Percentiles rank a stretch among this genome's conserved stretches.
Conservation (phyloP, 352 stramenopile species). For the Pythium scleroteichum region DNA sequence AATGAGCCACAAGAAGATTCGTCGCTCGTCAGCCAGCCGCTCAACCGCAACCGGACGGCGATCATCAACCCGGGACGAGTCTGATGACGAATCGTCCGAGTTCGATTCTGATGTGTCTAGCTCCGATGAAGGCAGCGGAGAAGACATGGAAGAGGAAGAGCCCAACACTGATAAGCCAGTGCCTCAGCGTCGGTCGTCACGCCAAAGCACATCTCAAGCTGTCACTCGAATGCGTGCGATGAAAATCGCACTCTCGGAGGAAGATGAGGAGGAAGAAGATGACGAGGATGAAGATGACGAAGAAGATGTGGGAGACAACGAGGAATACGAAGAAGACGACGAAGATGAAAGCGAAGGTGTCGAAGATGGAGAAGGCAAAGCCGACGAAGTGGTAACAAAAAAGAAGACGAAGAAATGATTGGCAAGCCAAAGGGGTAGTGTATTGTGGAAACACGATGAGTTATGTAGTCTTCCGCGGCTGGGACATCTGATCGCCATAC, state of each 20-base stretch:
- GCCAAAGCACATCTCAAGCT: slow-evolving; percentile 57
- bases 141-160: slow-evolving; percentile 20
- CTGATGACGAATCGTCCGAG: slow-evolving; percentile 12
- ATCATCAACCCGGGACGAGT: slow-evolving; percentile 19
- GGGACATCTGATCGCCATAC: not conserved
- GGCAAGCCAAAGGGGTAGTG: not conserved
- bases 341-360: slow-evolving; percentile 18
- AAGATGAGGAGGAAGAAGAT: slow-evolving; percentile 38
- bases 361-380: slow-evolving; percentile 10
- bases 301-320: slow-evolving; percentile 13
- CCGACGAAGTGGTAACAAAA: slow-evolving; percentile 3
- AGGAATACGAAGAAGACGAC: slow-evolving; percentile 13
- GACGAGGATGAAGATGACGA: slow-evolving; percentile 39
- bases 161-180: slow-evolving; percentile 1
- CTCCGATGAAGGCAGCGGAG: slow-evolving; percentile 11
- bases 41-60: slow-evolving; percentile 28
- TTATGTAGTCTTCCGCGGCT: not conserved
- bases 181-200: slow-evolving; percentile 44
- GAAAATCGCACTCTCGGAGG: slow-evolving; percentile 55
- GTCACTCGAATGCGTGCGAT: slow-evolving; percentile 66
- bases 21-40: slow-evolving; percentile 29
- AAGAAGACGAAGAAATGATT: not conserved
- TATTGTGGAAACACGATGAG: not conserved
- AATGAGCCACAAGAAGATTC: slow-evolving; percentile 31
- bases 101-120: slow-evolving; percentile 11